Evolutionary conservation across 192 early-diverging fungal species (phyloP).

Genomic region (Backusella psychrophila): DNA sequence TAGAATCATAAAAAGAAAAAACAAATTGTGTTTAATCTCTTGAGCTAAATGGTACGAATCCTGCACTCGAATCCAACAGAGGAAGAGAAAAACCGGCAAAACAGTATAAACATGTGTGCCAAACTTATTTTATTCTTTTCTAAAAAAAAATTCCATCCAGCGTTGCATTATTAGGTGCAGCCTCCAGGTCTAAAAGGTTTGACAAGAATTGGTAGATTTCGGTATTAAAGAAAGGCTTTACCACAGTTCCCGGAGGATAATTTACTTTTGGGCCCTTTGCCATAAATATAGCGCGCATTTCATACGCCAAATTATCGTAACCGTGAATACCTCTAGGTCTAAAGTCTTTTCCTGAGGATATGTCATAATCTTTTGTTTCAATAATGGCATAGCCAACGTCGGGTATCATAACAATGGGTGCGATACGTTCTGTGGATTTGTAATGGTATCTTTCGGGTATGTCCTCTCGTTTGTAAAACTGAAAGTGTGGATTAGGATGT

Average conservation of each 20-base stretch:
- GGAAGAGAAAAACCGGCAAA: too few relatives aligned
- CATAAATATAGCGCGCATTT: conserved; percentile 87
- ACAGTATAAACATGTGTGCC: too few relatives aligned
- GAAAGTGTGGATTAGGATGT: conserved; percentile 37
- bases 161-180: conserved; percentile 78
- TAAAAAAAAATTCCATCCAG: conserved; percentile 12
- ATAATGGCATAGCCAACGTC: conserved; percentile 63
- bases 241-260: conserved; percentile 19
- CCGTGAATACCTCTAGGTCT: conserved; percentile 73
- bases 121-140: background rate
- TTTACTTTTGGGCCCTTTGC: conserved; percentile 62
- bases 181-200: conserved; percentile 49
- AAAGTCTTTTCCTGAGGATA: conserved; percentile 19
- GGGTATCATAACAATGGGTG: conserved; percentile 72
- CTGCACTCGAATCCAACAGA: too few relatives aligned
- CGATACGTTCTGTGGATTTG: conserved; percentile 58
- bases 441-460: conserved; percentile 78
- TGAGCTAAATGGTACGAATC: too few relatives aligned
- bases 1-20: too few relatives aligned
- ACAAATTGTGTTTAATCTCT: too few relatives aligned
- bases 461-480: conserved; percentile 70
- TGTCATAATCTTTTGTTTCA: conserved; percentile 35
- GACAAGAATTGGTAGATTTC: conserved; percentile 72
- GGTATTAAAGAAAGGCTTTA: conserved; percentile 63
- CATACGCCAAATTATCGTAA: conserved; percentile 69